Conservation (phyloP, 805 yeast species). For the Candida golubevii region DNA sequence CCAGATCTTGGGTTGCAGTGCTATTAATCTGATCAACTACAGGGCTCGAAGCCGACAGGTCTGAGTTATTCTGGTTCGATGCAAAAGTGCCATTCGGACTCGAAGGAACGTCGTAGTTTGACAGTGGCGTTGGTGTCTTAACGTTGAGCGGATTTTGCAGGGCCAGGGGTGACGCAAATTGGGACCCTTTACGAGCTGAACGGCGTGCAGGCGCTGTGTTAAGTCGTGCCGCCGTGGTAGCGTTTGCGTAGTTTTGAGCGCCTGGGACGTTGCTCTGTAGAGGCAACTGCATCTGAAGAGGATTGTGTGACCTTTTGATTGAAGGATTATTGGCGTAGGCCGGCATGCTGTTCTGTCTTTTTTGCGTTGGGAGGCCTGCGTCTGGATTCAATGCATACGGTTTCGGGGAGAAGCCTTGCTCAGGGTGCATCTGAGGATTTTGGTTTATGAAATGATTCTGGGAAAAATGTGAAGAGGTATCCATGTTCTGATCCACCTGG, state of each 20-base stretch:
- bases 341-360: constrained; percentile 39
- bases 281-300: constrained; percentile 15
- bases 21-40: constrained; percentile 18
- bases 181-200: constrained; percentile 14
- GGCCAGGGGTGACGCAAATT: constrained; percentile 13
- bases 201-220: constrained; percentile 6
- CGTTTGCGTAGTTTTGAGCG: constrained; percentile 9
- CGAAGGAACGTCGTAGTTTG: constrained; percentile 39
- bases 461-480: constrained; percentile 1
- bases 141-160: constrained; percentile 10
- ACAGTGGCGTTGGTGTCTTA: constrained; percentile 40
- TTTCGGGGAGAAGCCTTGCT: constrained; percentile 1
- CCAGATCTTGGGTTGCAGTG: constrained; percentile 3
- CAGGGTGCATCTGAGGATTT: background rate
- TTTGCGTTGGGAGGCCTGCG: constrained; percentile 23
- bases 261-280: constrained; percentile 15
- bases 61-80: constrained; percentile 32
- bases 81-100: constrained; percentile 32
- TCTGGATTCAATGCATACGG: constrained; percentile 4
- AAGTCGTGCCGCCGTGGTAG: constrained; percentile 5
- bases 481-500: constrained; percentile 5
- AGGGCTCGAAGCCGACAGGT: constrained; percentile 38
- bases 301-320: constrained; percentile 32
- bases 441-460: background rate
- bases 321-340: constrained; percentile 29